Base-by-base conservation (phyloP, 805 yeast species). In the Barnettozyma siamensis region DNA sequence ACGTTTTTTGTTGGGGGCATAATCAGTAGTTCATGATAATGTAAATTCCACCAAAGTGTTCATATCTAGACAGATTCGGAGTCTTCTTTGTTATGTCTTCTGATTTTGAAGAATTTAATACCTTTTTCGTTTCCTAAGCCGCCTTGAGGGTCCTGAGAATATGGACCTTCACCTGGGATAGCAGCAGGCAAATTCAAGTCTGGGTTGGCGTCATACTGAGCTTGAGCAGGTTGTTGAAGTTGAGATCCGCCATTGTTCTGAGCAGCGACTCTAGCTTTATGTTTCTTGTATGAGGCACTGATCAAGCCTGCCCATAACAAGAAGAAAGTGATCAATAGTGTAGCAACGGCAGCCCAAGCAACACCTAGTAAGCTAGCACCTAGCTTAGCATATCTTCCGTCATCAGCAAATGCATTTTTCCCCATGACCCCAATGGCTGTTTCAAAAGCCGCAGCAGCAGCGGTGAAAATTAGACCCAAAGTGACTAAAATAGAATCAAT, bases 361-460 rank as follows among this genome's bases (percentile, higher is more conserved):
- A 83, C 55, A 55, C 83, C 89, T 58, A 79, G 59, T 54, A 75
- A 62, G 35, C 75, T 64, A 26, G 76, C 69, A 46, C 88, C 86
- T 43, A 83, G 48, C 41, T 70, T 65, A 32, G 79, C 70, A 13
- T 49, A 43, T 47, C 67, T 55, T 33, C 66, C 71, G 23, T 61
- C 73, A 45, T 65, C 58, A 31, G 61, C 56, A 73, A 89, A 89
- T 21, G 83, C 81, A 53, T 78, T 70, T 59, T 72, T 80, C 35
- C 86, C 93, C 67, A 84, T 58, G n/a, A 83, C 95, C 46, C 73
- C 62, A 33, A 76, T 84, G 3, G 95, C 93, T 27, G 96, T 87
- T 60, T 78, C 75, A 57, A 82, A 66, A 11, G 85, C 67, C 34
- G 83, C 82, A 41, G 83, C 86, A 37, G 81, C 80, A 30, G 76